Base-by-base conservation (phyloP, 2,329 filamentous ascomycete genomes). In the Diaporthe sp. region DNA sequence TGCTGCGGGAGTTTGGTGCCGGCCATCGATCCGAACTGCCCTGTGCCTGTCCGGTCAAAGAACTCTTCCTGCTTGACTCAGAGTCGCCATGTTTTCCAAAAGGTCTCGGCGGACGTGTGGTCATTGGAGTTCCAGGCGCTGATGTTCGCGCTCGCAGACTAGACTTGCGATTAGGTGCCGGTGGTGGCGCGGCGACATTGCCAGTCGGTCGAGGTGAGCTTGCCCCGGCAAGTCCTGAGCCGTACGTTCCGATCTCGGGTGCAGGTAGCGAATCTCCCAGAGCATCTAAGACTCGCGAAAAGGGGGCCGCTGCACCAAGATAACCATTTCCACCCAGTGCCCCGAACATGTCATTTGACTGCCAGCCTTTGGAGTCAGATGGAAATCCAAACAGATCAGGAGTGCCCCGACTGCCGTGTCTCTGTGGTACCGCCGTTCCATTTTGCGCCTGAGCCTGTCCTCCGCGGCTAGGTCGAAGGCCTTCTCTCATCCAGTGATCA, bases 401-500 rank as follows among this genome's bases (percentile, higher is more conserved):
- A 5, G 89, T 33, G 17, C 57, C 67, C 28, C 60, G 60, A 17
- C 45, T 69, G 22, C 60, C 12, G n/a, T 58, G 25, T 33, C n/a
- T 28, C 10, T 74, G 67, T 6, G 45, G 47, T 13, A 33, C 38
- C 6, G 22, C 22, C 9, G 55, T 25, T 2, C 54, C 58, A n/a
- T 64, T 54, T 19, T 54, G 61, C 28, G 54, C 52, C 30, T 40
- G 73, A 35, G 42, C 12, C 25, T 52, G 64, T 25, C 72, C 72
- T 13, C 72, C 79, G 0, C 77, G 79, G 0, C 81, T 80, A 1
- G 87, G 85, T 61, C 87, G 87, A 42, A 85, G 81, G 71, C 88
- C 88, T 79, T 90, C 88, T 9, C 85, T 86, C 82, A 91, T 85
- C 89, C 89, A 92, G 33, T 89, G 89, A 71, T 91, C 90, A 7